These are phyloP conservation scores for Desmodesmus armatus DNA, from an alignment of 139 green algal species.

Conservation along the genomic window DNA sequence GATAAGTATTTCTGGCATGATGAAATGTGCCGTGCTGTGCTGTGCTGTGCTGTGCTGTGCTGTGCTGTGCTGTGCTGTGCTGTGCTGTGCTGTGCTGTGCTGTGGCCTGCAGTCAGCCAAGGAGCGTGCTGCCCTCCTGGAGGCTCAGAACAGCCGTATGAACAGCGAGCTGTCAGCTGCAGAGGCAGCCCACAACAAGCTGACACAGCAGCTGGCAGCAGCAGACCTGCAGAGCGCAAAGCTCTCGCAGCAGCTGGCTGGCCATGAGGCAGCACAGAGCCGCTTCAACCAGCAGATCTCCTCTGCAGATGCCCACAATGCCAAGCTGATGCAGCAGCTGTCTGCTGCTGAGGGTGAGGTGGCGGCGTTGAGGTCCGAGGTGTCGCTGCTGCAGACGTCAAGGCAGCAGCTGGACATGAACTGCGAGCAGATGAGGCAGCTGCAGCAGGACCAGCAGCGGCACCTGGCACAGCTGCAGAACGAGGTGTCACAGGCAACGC, in stretches of 20 bases:
- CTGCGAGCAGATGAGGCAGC: background rate
- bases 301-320: background rate
- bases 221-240: constrained; percentile 8
- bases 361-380: background rate
- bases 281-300: background rate
- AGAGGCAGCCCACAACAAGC: background rate
- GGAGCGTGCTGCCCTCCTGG: background rate
- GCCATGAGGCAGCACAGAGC: background rate
- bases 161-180: background rate
- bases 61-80: background rate
- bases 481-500: background rate
- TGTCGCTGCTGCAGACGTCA: background rate
- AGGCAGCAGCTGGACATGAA: background rate
- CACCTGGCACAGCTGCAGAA: background rate
- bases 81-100: background rate
- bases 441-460: constrained; percentile 7
- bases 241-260: background rate
- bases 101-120: constrained; percentile 6
- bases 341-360: background rate
- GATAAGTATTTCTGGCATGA: no score
- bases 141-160: background rate
- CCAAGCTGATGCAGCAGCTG: background rate
- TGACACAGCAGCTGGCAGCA: background rate
- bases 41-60: background rate
- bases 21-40: background rate